phyloP scores from a whole-genome alignment of 352 stramenopile genomes.

The Phytopythium chamaehyphon region DNA sequence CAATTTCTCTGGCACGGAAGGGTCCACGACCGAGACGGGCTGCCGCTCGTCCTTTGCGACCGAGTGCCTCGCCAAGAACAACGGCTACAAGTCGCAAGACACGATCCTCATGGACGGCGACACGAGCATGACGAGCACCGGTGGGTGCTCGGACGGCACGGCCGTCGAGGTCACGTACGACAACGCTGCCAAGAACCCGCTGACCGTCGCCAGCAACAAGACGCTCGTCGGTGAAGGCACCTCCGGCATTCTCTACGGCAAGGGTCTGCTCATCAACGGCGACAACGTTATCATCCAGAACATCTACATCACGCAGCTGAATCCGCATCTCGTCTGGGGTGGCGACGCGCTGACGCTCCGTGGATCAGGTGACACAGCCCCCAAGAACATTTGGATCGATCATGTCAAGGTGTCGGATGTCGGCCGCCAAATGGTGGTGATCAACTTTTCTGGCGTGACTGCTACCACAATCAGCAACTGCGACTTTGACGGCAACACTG shows the following conservation, averaged over 20 bases:
- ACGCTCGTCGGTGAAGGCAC: conserved; percentile 34
- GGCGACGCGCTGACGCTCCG: conserved; percentile 14
- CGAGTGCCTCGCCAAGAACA: too few relatives aligned
- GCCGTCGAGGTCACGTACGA: conserved; percentile 31
- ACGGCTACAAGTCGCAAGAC: too few relatives aligned
- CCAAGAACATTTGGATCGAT: conserved; percentile 29
- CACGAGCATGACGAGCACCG: conserved; percentile 21
- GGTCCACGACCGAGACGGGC: conserved; percentile 30
- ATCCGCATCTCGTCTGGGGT: conserved; percentile 22
- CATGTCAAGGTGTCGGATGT: conserved; percentile 25
- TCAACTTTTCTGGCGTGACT: conserved; percentile 25
- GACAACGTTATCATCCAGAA: conserved; percentile 52
- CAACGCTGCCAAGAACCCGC: conserved; percentile 26
- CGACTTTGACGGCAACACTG: conserved; percentile 27
- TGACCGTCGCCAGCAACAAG: conserved; percentile 32
- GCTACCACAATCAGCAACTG: conserved; percentile 39
- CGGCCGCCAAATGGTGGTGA: conserved; percentile 34
- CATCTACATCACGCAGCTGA: conserved; percentile 28
- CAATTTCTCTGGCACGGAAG: conserved; percentile 31
- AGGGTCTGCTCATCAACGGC: conserved; percentile 28
- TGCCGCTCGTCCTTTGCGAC: conserved; percentile 17
- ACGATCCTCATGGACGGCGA: conserved; percentile 4
- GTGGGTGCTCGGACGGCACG: conserved; percentile 24
- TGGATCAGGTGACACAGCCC: conserved; percentile 1
- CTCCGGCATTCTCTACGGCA: conserved; percentile 31